Evolutionary conservation across 164 flowering plant genomes (phyloP).

Genomic region (Vitis vinifera): ASM3070453v1 NC_081818.1:28198001-28198500

Average conservation of each 20-base stretch:
- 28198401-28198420: neutral
- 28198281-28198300: slow-evolving; percentile 85
- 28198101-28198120: no score
- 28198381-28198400: slow-evolving; percentile 3
- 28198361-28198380: slow-evolving; percentile 39
- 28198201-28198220: no score
- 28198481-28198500: no score
- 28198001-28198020: neutral
- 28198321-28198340: slow-evolving; percentile 98
- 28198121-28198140: no score
- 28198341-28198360: slow-evolving; percentile 97
- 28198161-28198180: no score
- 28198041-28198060: no score
- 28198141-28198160: no score
- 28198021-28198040: no score
- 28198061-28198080: no score
- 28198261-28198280: slow-evolving; percentile 60
- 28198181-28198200: no score
- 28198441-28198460: neutral
- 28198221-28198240: neutral
- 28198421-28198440: neutral
- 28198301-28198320: slow-evolving; percentile 70
- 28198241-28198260: neutral
- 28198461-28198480: no score
- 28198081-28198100: no score